Base-by-base conservation (phyloP, 345 rosid species). In the Acer saccharum region DNA sequence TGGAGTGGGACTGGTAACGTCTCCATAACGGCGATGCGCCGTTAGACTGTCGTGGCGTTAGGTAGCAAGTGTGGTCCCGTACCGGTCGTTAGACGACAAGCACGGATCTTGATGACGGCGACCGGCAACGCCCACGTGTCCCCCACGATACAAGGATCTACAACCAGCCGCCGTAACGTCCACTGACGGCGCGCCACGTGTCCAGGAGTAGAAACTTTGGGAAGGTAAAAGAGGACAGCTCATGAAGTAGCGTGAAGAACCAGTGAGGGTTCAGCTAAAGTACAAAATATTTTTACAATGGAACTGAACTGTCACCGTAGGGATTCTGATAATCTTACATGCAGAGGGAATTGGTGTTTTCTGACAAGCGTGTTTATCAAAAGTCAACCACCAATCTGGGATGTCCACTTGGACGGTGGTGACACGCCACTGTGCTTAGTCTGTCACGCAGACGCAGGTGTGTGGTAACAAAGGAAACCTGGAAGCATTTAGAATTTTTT, bases 11-110 rank as follows among this genome's bases (percentile, higher is more conserved):
- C 41, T 27, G 8, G 7, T 75, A 61, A 75, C 75, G 83, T 21
- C 50, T 7, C 29, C 17, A 20, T 79, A 77, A 77, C 79, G 82
- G 72, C 68, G 52, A 4, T 10, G 25, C 61, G 81, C 74, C 80
- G 85, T 81, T 83, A 80, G 54, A 27, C 74, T 85, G 90, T 84
- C 86, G 78, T 81, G 87, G 80, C 78, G 79, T 80, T 84, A 75
- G 85, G 87, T 84, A 73, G 83, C 87, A 83, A 69, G 61, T 5
- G 68, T 68, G 82, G 81, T 62, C 81, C 76, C 63, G 70, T 61
- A 46, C 23, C 2, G 58, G 72, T 6, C 10, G 16, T 54, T 21
- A 58, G 41, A 80, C 71, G 81, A 82, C 86, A 84, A 75, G 78
- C 83, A 77, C 78, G 74, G 86, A 85, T 87, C 88, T 85, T 48